These are phyloP conservation scores for Camellia sinensis DNA, from an alignment of 148 eudicot species.

Conservation along the genomic window DNA sequence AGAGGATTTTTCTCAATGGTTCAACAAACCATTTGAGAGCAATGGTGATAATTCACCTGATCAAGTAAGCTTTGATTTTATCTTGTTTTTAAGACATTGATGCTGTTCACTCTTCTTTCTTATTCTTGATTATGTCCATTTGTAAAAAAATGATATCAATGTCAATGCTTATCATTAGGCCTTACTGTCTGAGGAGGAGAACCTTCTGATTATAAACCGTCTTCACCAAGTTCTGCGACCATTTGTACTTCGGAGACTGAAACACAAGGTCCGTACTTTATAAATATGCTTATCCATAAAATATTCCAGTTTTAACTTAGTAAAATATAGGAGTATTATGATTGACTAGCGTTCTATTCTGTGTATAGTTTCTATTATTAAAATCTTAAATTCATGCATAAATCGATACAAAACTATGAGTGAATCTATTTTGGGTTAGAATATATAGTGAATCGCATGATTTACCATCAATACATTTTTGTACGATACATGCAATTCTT, in stretches of 20 bases:
- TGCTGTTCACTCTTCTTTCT: neutral
- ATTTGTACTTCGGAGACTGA: slow-evolving; percentile 91
- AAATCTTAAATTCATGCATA: too few species aligned
- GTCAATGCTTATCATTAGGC: slow-evolving; percentile 44
- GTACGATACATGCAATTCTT: too few species aligned
- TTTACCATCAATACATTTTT: too few species aligned
- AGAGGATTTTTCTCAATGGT: slow-evolving; percentile 99
- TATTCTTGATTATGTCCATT: slow-evolving; percentile 11
- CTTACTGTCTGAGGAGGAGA: slow-evolving; percentile 94
- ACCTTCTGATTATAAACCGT: slow-evolving; percentile 92
- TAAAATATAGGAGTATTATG: neutral
- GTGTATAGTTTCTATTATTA: neutral
- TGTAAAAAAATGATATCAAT: neutral
- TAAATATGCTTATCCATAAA: neutral
- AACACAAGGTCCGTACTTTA: slow-evolving; percentile 70
- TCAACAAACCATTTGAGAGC: slow-evolving; percentile 97
- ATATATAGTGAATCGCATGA: too few species aligned
- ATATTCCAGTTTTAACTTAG: neutral
- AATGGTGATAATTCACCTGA: slow-evolving; percentile 84
- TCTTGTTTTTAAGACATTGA: neutral
- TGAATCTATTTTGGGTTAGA: too few species aligned
- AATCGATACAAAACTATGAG: too few species aligned
- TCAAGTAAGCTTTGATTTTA: slow-evolving; percentile 47
- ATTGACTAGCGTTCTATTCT: neutral
- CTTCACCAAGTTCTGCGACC: slow-evolving; percentile 99